A percentile compares a stretch with the other conserved stretches of the same genome.
phyloP scores from a whole-genome alignment of 495 filamentous ascomycete species.

The Hypoxylon trugodes region DNA sequence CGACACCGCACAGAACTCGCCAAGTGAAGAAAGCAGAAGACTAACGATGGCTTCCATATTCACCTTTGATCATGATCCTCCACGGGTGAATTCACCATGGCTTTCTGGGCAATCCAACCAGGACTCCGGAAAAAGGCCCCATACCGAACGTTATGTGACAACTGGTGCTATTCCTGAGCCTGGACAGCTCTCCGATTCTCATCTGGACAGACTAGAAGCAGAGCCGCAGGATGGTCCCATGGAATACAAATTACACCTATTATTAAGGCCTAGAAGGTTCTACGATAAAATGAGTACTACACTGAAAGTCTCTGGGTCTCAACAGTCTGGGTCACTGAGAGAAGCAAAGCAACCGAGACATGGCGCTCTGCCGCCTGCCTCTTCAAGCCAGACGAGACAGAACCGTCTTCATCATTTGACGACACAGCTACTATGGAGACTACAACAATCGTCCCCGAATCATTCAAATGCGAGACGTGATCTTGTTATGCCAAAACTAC shows the following conservation, averaged over 20 bases:
- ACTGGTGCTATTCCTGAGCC: conserved; percentile 47
- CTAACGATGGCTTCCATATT: conserved; percentile 91
- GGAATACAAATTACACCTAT: conserved; percentile 96
- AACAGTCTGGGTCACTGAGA: conserved; percentile 65
- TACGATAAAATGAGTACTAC: conserved; percentile 68
- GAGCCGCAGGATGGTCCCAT: conserved; percentile 95
- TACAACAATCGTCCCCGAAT: conserved; percentile 93
- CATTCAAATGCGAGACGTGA: conserved; percentile 74
- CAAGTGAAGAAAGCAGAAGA: neutral
- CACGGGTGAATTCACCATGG: conserved; percentile 91
- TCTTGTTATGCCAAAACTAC: conserved; percentile 76
- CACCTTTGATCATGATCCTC: conserved; percentile 89
- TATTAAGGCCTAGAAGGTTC: conserved; percentile 78
- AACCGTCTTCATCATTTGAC: conserved; percentile 88
- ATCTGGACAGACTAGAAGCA: conserved; percentile 79
- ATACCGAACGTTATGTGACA: conserved; percentile 43
- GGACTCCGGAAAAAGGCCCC: conserved; percentile 47
- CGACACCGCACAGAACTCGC: neutral
- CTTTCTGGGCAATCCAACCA: conserved; percentile 61
- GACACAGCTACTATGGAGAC: conserved; percentile 91
- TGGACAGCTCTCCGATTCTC: conserved; percentile 71
- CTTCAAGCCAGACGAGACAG: conserved; percentile 72
- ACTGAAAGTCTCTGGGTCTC: conserved; percentile 56
- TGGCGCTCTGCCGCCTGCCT: conserved; percentile 43
- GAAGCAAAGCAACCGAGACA: conserved; percentile 63